These are phyloP conservation scores for Syncephalis fuscata DNA, from an alignment of 371 early-diverging fungal species.

Conservation along the genomic window DNA sequence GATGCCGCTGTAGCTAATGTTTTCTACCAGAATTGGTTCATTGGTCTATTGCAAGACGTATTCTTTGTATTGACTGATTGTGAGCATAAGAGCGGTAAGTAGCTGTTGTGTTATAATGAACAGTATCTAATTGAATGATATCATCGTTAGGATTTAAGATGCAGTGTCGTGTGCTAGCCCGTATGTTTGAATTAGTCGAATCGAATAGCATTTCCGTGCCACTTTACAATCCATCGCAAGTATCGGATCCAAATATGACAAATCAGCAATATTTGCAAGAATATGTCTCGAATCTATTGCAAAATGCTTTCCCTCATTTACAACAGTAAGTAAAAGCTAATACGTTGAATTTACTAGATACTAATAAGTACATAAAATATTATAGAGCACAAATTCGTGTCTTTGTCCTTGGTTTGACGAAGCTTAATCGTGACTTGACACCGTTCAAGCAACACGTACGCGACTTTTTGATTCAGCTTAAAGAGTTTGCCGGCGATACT, in stretches of 20 bases:
- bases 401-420: conserved; percentile 79
- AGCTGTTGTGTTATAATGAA: no score
- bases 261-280: conserved; percentile 65
- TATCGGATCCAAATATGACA: conserved; percentile 48
- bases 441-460: conserved; percentile 85
- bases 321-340: conserved; percentile 25
- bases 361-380: no score
- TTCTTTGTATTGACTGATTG: conserved; percentile 92
- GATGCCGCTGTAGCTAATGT: conserved; percentile 64
- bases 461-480: conserved; percentile 93
- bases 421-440: conserved; percentile 49
- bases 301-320: conserved; percentile 85
- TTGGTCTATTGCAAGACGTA: conserved; percentile 81
- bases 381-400: conserved; percentile 66
- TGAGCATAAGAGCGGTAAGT: conserved; percentile 90
- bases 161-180: conserved; percentile 76
- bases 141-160: conserved; percentile 62
- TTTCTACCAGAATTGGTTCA: conserved; percentile 81
- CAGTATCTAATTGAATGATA: not conserved
- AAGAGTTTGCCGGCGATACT: conserved; percentile 88
- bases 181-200: conserved; percentile 74
- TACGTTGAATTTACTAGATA: no score
- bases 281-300: conserved; percentile 63
- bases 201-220: conserved; percentile 66
- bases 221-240: conserved; percentile 50